Evolutionary conservation across 1,284 basidiomycete genomes (phyloP).

Genomic region (Heterobasidion annosum): DNA sequence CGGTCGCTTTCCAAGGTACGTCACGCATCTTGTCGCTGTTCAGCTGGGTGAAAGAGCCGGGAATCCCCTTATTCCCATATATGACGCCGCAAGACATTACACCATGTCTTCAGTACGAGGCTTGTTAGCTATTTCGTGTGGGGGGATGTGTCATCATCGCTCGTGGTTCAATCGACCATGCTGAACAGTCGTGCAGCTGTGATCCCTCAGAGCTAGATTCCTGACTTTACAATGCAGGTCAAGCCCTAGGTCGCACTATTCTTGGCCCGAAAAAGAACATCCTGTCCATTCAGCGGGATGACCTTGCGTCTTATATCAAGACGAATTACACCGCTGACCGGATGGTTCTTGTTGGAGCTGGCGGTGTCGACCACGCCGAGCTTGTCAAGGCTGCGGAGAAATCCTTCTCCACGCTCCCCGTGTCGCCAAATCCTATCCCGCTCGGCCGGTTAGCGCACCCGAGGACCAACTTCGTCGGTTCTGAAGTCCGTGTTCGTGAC

Average conservation of each 20-base stretch:
- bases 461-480: conserved; percentile 83
- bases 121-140: no score
- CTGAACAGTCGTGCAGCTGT: neutral
- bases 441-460: conserved; percentile 74
- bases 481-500: conserved; percentile 94
- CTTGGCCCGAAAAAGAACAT: conserved; percentile 97
- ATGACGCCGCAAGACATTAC: no score
- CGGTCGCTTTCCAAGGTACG: conserved; percentile 91
- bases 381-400: conserved; percentile 94
- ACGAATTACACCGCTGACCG: conserved; percentile 98
- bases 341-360: conserved; percentile 97
- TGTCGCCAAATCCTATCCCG: conserved; percentile 82
- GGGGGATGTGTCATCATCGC: no score
- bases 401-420: conserved; percentile 87
- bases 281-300: conserved; percentile 88
- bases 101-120: no score
- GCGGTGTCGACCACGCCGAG: conserved; percentile 88
- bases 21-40: conserved; percentile 6
- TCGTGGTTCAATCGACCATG: no score
- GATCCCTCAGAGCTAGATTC: neutral
- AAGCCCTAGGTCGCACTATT: conserved; percentile 95
- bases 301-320: conserved; percentile 89
- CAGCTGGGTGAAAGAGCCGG: no score
- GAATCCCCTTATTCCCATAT: no score
- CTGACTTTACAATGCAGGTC: conserved; percentile 37